phyloP scores from a whole-genome alignment of 2,329 filamentous ascomycete genomes.

The Myriosclerotinia scirpicola region DNA sequence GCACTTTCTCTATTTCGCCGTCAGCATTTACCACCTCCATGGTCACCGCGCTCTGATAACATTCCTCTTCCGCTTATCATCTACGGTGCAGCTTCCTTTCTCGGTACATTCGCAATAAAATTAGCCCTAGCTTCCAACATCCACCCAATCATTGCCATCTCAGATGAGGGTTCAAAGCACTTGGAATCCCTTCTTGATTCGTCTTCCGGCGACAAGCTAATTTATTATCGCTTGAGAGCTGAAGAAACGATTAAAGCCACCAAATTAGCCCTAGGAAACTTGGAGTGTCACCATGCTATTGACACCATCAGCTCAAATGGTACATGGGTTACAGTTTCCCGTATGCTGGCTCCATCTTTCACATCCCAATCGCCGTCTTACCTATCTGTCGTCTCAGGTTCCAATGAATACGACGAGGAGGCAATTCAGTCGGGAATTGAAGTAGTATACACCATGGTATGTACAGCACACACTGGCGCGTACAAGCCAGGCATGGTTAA shows the following conservation, averaged over 20 bases:
- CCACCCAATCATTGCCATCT: constrained; percentile 58
- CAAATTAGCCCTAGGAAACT: constrained; percentile 21
- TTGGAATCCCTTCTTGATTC: constrained; percentile 47
- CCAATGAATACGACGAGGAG: constrained; percentile 9
- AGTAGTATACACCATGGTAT: constrained; percentile 13
- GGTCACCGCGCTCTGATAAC: constrained; percentile 39
- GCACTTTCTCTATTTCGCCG: constrained; percentile 42
- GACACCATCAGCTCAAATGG: constrained; percentile 32
- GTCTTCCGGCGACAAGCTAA: constrained; percentile 45
- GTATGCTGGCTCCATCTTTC: constrained; percentile 6
- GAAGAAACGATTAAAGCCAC: constrained; percentile 40
- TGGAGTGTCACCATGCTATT: constrained; percentile 28
- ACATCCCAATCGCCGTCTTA: neutral
- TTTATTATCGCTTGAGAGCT: constrained; percentile 55
- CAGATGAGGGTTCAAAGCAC: constrained; percentile 48
- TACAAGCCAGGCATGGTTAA: constrained; percentile 11
- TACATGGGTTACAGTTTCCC: constrained; percentile 7
- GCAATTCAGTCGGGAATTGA: constrained; percentile 3
- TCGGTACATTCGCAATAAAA: constrained; percentile 54
- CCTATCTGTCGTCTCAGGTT: neutral
- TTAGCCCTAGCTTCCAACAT: constrained; percentile 45
- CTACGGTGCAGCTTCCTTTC: constrained; percentile 53
- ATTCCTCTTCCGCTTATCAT: constrained; percentile 43
- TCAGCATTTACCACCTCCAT: constrained; percentile 43
- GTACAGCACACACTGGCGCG: neutral